phyloP scores from a whole-genome alignment of 2,329 filamentous ascomycete species.

The Cordyceps cicadae region DNA sequence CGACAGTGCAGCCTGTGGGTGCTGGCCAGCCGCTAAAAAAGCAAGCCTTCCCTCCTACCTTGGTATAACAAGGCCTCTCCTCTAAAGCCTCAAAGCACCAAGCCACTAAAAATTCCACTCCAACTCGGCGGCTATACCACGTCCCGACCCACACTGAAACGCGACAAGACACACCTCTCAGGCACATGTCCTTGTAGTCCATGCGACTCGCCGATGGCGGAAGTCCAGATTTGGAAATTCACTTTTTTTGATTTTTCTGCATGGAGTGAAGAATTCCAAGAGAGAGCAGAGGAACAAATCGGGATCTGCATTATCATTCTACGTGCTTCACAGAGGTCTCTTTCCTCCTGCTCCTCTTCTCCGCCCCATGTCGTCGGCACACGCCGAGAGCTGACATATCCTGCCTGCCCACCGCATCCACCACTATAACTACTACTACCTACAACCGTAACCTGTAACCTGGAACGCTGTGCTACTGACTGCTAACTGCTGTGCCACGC shows the following conservation, averaged over 20 bases:
- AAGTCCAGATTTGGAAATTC: too few species aligned
- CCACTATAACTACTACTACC: neutral
- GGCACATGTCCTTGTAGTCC: neutral
- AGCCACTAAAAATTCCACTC: neutral
- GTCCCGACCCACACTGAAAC: conserved; percentile 6
- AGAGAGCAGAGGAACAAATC: too few species aligned
- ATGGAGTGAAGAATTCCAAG: too few species aligned
- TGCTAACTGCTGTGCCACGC: too few species aligned
- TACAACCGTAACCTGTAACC: too few species aligned
- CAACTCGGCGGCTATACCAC: conserved; percentile 7
- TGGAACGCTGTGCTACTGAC: too few species aligned
- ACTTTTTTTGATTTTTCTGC: too few species aligned
- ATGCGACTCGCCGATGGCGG: neutral
- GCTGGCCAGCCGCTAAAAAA: neutral
- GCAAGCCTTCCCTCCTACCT: neutral
- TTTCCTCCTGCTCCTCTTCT: neutral
- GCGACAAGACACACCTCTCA: neutral
- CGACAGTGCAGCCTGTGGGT: neutral
- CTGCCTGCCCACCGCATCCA: neutral
- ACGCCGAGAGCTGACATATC: neutral
- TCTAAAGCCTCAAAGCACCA: neutral
- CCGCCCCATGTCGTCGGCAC: neutral
- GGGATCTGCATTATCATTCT: neutral
- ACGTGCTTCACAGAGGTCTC: neutral
- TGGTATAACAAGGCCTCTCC: neutral